phyloP scores from a whole-genome alignment of 306 rosid genomes.

The Lupinus albus region DNA sequence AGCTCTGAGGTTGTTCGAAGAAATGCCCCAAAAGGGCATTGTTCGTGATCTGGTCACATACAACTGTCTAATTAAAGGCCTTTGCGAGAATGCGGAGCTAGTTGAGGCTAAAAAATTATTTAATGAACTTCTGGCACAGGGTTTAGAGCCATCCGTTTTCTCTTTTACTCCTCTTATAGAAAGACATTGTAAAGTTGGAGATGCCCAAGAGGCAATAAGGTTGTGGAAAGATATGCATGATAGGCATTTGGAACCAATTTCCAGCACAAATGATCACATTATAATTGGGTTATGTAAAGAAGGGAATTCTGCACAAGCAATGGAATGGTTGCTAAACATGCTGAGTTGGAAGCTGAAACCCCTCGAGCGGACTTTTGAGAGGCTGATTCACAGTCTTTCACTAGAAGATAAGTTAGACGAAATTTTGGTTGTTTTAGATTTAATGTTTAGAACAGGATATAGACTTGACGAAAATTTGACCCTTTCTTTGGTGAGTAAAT shows the following conservation, averaged over 20 bases:
- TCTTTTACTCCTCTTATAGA: slow-evolving; percentile 51
- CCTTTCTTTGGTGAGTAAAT: slow-evolving; percentile 48
- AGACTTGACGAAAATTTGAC: slow-evolving; percentile 39
- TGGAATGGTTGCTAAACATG: slow-evolving; percentile 62
- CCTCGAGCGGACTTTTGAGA: slow-evolving; percentile 51
- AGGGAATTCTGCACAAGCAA: slow-evolving; percentile 54
- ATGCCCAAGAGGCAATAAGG: slow-evolving; percentile 48
- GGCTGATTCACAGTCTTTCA: slow-evolving; percentile 49
- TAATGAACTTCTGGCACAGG: slow-evolving; percentile 47
- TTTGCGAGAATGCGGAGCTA: slow-evolving; percentile 53
- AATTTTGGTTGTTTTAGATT: slow-evolving; percentile 60
- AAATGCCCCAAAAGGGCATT: slow-evolving; percentile 61
- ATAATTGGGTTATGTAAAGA: slow-evolving; percentile 53
- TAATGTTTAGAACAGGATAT: slow-evolving; percentile 66
- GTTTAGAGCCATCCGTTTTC: slow-evolving; percentile 56
- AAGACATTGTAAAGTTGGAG: slow-evolving; percentile 54
- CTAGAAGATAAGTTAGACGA: slow-evolving; percentile 59
- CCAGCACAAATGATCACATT: slow-evolving; percentile 47
- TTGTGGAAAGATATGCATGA: slow-evolving; percentile 61
- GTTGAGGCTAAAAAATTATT: slow-evolving; percentile 50
- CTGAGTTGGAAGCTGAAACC: slow-evolving; percentile 56
- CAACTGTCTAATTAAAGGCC: slow-evolving; percentile 60
- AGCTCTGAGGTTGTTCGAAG: slow-evolving; percentile 58
- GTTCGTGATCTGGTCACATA: slow-evolving; percentile 54
- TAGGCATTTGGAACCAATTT: slow-evolving; percentile 52